Evolutionary conservation across 208 protist species (phyloP), one percentile per base, ranked within the genome.

Genomic region (Leishmania lainsoni): DNA sequence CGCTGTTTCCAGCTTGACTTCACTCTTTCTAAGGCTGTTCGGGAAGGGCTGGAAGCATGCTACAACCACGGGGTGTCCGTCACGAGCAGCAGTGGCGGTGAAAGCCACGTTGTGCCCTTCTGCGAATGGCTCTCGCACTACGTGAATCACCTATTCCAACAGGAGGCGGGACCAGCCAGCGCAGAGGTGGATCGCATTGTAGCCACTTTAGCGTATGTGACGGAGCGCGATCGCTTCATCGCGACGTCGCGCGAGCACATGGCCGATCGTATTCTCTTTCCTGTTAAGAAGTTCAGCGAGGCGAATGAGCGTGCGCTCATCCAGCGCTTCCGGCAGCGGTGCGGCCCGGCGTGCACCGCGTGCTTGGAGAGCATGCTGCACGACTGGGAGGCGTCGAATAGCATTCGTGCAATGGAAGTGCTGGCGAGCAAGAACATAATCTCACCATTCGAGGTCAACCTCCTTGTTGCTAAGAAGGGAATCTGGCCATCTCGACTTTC

Each of bases 331-430:
- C 85, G 87, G 54, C 87, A 95, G 76, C 85, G 87, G 35, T 94
- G 85, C 68, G 96, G 96, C 52, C 76, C 92, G 1, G 84, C 88
- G 1, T 95, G 86, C 86, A 97, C 92, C 22, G 88, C 92, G 32
- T 91, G 91, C 63, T 78, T 98, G 45, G 92, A 97, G 74, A 93
- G 94, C 69, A 97, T 98, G 91, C 87, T 97, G 66, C 80, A 95
- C 77, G 96, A 98, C 81, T 81, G 91, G 32, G 84, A 92, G 80
- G 74, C 90, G 5, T 88, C 89, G 17, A 87, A 86, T 63, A 81
- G 75, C 52, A 93, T 91, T 81, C 83, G 82, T 65, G 87, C 86
- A 5, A 87, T 86, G 79, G 86, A 89, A 39, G 89, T 87, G 61
- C 78, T 94, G 79, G 74, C 65, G 22, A 77, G 76, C 39, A 79